A percentile compares a stretch with the other conserved stretches of the same genome.
Conservation (phyloP, 1,284 basidiomycete species). For the Vanrija humicola region DNA sequence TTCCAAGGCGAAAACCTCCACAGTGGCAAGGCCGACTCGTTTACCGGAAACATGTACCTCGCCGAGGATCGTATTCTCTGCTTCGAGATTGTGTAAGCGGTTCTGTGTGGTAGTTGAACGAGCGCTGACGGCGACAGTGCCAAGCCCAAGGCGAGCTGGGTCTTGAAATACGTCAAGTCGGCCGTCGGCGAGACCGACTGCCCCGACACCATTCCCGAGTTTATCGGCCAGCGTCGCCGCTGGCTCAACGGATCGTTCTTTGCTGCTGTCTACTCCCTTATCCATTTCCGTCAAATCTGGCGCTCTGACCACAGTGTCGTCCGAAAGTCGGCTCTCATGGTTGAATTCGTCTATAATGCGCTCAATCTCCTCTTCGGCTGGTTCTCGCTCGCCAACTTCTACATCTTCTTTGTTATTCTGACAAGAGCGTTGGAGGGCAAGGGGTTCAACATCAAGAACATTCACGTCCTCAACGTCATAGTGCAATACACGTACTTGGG, state of each 20-base stretch:
- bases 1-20: conserved; percentile 94
- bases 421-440: conserved; percentile 80
- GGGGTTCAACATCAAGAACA: conserved; percentile 58
- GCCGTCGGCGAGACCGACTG: conserved; percentile 97
- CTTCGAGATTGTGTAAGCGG: conserved; percentile 74
- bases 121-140: conserved; percentile 51
- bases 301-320: conserved; percentile 75
- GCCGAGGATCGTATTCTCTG: conserved; percentile 79
- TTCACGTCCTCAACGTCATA: conserved; percentile 15
- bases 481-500: conserved; percentile 77
- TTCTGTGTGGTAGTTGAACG: neutral
- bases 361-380: conserved; percentile 87
- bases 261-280: conserved; percentile 59
- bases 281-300: conserved; percentile 76
- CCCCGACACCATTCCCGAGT: conserved; percentile 87
- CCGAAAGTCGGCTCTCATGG: conserved; percentile 69
- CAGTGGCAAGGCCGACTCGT: conserved; percentile 88
- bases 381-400: conserved; percentile 89
- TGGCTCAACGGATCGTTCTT: conserved; percentile 80
- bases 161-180: conserved; percentile 92
- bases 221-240: conserved; percentile 69
- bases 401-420: conserved; percentile 91
- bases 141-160: conserved; percentile 83
- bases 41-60: conserved; percentile 64
- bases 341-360: conserved; percentile 82